Evolutionary conservation across 768 basidiomycete genomes (phyloP).

Genomic region (Leccinum variicolor): DNA sequence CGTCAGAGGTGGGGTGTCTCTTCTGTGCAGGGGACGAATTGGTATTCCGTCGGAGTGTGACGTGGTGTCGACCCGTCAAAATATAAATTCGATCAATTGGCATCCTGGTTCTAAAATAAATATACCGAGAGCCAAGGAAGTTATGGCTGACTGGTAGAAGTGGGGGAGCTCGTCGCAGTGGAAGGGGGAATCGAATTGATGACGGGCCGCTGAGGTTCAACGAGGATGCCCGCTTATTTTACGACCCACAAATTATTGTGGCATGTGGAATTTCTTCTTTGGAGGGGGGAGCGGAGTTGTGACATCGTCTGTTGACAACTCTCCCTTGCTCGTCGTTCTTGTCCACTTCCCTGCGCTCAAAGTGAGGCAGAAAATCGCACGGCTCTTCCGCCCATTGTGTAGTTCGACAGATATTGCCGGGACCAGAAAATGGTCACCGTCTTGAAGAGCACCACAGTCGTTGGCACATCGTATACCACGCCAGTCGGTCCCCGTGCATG

Average conservation of each 20-base stretch:
- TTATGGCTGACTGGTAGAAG: too few relatives aligned
- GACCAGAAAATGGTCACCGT: slow-evolving; percentile 4
- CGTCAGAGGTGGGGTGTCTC: neutral
- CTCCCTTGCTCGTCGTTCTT: neutral
- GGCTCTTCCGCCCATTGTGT: slow-evolving; percentile 5
- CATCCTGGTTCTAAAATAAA: neutral
- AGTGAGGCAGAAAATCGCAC: slow-evolving; percentile 5
- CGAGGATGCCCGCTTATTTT: slow-evolving; percentile 1
- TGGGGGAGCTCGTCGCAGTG: neutral
- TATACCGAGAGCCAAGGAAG: neutral
- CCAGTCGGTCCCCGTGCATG: neutral
- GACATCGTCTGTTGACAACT: neutral
- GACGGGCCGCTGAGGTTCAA: neutral
- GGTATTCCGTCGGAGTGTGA: slow-evolving; percentile 2
- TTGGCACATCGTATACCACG: neutral
- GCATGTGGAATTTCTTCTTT: slow-evolving; percentile 10
- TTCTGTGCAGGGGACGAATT: neutral
- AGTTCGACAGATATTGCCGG: neutral
- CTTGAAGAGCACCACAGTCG: slow-evolving; percentile 7
- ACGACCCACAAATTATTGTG: slow-evolving; percentile 2
- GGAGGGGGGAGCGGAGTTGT: slow-evolving; percentile 18
- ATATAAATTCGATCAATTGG: neutral
- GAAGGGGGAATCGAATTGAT: neutral
- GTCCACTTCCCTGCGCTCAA: neutral
- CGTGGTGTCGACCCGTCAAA: neutral